Base-by-base conservation (phyloP, 768 basidiomycete species). In the Rhizopogon rudus region DNA sequence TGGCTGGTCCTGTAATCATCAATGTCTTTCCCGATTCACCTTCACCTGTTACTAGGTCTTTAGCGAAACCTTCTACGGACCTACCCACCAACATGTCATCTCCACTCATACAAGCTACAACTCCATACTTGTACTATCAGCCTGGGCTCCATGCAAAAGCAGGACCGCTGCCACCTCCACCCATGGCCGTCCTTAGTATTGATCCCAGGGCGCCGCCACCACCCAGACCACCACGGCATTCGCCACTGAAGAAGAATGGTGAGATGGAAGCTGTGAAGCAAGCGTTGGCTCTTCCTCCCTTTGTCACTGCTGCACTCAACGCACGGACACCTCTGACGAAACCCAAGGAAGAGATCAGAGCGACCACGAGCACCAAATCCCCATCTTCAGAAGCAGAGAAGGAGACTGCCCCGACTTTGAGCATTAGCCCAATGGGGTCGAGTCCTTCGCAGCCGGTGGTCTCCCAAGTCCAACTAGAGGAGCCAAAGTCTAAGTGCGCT, bases 161-260 rank as follows among this genome's bases (percentile, higher is more conserved):
- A 41, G 86, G 87, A 4, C 88, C 88, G 45, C 75, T 87, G 56
- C 87, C 88, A 29, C 81, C 82, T 33, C 87, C 87, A 8, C 86
- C 88, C 2, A 75, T 83, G 55, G 77, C 83, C 17, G 67, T 75
- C 54, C 77, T 83, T 53, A 73, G 72, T 55, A 75, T 82, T 33
- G 73, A 78, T 48, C 72, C 73, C 12, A 74, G 66, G 48, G 71
- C 78, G 8, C 75, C 80, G 10, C 82, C 84, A 22, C 71, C 76
- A 2, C 84, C 86, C 56, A 81, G 82, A 40, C 84, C 84, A 35
- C 82, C 86, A 41, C 73, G 84, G 5, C 76, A 81, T 60, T 83
- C 84, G 12, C 84, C 85, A 22, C 56, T 80, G 17, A 78, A 74
- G 50, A 68, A 64, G 44, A 72, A 67, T 60, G 69, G 74, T 45